Evolutionary conservation across 192 early-diverging fungal species (phyloP), one percentile per base, ranked within the genome.

Genomic region (Entomortierella parvispora): DNA sequence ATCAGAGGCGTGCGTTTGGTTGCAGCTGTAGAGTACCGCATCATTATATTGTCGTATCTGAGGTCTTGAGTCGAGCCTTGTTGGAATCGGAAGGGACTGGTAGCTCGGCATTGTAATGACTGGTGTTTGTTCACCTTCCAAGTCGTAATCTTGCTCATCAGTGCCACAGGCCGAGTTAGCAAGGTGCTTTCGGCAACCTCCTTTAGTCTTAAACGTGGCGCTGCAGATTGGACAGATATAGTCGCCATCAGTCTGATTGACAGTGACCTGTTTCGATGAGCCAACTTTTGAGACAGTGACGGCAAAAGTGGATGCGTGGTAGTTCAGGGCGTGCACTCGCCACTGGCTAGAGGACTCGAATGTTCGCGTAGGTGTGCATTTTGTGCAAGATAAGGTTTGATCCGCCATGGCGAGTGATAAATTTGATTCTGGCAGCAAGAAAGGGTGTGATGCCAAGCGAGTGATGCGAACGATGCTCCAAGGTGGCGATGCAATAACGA

Each of bases 121-220:
- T 37, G 62, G 62, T 37, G 31, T 22, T 52, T 63, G 62, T 37
- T 63, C 28, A 20, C 26, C 29, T 12, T 34, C 32, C 50, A 33
- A 50, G 28, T 47, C 63, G 49, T 51, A 22, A 22, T 51, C 49
- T 55, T 55, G n/a, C 40, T 55, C 52, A 33, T 37, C 62, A 52
- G 22, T 4, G 14, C 37, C 52, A 44, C 63, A 64, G 37, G 49
- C 28, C 62, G 53, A 25, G 49, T 55, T 65, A 28, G 2, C 40
- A 23, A 65, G 63, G 43, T 55, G 52, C n/a, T 55, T 65, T 12
- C 63, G 63, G 51, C 63, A 65, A 33, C 63, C 52, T 46, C 52
- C 52, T 55, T 63, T 63, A 23, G 62, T 53, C 62, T 52, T 52
- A 29, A 63, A 63, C 7, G 37, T 17, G 0, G 1, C 49, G 14